A percentile compares a stretch with the other conserved stretches of the same genome.
phyloP scores from a whole-genome alignment of 2,329 filamentous ascomycete species.

The Fusarium liriodendri region DNA sequence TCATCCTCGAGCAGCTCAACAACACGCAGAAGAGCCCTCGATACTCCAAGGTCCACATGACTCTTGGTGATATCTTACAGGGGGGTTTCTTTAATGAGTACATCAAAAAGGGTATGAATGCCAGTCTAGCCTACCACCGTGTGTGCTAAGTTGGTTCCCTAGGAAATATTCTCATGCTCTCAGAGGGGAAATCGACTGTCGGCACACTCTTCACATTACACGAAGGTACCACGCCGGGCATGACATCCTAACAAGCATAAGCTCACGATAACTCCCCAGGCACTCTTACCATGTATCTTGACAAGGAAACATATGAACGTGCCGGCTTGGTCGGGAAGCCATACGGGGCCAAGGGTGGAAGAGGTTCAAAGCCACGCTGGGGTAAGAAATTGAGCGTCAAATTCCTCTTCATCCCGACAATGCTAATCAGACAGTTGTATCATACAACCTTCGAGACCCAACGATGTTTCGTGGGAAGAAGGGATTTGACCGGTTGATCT shows the following conservation, averaged over 20 bases:
- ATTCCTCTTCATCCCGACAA: constrained; percentile 40
- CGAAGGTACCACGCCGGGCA: constrained; percentile 64
- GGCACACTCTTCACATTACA: constrained; percentile 79
- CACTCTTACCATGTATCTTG: constrained; percentile 78
- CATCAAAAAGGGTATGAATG: constrained; percentile 76
- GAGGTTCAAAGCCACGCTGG: constrained; percentile 76
- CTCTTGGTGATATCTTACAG: constrained; percentile 76
- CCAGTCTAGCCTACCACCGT: background rate
- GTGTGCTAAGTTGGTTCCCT: background rate
- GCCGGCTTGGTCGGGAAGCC: constrained; percentile 82
- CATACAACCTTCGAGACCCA: constrained; percentile 77
- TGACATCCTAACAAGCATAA: background rate
- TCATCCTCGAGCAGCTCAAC: constrained; percentile 65
- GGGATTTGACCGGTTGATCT: constrained; percentile 80
- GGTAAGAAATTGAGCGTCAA: constrained; percentile 59
- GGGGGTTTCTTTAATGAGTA: constrained; percentile 85
- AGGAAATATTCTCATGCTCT: constrained; percentile 88
- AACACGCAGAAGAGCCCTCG: constrained; percentile 48
- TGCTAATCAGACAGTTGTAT: constrained; percentile 67
- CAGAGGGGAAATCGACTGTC: constrained; percentile 76
- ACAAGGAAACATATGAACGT: constrained; percentile 84
- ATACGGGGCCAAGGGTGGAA: constrained; percentile 66
- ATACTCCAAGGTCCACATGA: constrained; percentile 79
- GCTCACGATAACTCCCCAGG: constrained; percentile 58
- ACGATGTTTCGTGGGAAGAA: constrained; percentile 88